Base-by-base conservation (phyloP, 2,329 filamentous ascomycete species). In the Fonsecaea pugnacius region DNA sequence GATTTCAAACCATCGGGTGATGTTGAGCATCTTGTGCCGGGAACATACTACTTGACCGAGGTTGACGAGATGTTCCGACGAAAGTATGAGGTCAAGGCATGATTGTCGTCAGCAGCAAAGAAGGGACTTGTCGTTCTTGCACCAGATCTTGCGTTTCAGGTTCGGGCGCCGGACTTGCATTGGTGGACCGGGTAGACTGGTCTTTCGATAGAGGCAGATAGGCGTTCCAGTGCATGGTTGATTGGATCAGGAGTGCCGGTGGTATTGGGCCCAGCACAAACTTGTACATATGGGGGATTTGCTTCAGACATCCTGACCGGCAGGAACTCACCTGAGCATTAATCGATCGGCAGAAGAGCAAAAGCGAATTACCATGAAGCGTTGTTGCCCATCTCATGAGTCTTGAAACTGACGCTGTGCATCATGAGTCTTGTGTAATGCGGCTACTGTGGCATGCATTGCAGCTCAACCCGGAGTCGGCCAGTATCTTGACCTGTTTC, bases 11-110 rank as follows among this genome's bases (percentile, higher is more conserved):
- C 91, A 67, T 78, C 83, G 73, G 91, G 91, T 63, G 87, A 87
- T 59, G 74, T 83, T 32, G 89, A 90, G 52, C 90, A 85, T 70
- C 84, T 95, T 63, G 75, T 76, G 66, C 79, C 84, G 65, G 89
- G 87, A 64, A 87, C 87, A 24, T 95, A 94, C 82, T 95, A 93
- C 81, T 84, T 95, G 64, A 87, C 86, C 74, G 87, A 89, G 76
- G 85, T 95, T 54, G 91, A 95, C 74, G 90, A 91, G 72, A 92
- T 92, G 90, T 95, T 91, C 88, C 88, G 90, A 82, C 87, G 91
- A 73, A 85, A 85, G 75, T 95, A 95, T 79, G 80, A 83, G 62
- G 76, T 93, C 80, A 91, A 93, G 85, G 88, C 84, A 77, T 93
- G 85, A 75, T 59, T 50, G 59, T 24, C 40, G 40, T 38, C 32